Percentiles rank a stretch among this genome's conserved stretches.
These are phyloP conservation scores for Microdochium nivale DNA, from an alignment of 2,329 filamentous ascomycete genomes.

Conservation along the genomic window DNA sequence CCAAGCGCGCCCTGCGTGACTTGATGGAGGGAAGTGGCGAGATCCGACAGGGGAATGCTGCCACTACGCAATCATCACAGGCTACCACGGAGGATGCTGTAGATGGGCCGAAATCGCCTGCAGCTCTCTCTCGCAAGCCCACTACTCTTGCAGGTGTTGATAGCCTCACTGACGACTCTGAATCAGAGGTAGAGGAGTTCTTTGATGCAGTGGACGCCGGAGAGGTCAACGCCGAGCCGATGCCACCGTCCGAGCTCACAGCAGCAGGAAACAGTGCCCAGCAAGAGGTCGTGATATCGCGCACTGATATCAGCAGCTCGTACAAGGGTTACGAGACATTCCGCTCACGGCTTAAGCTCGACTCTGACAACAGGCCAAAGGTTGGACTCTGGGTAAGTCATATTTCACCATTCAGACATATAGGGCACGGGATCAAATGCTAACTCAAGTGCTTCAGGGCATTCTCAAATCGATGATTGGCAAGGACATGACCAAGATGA, in stretches of 20 bases:
- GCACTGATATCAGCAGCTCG: slow-evolving; percentile 61
- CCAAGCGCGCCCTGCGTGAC: slow-evolving; percentile 83
- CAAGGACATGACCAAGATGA: slow-evolving; percentile 99
- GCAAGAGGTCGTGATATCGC: slow-evolving; percentile 36
- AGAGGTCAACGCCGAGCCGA: slow-evolving; percentile 70
- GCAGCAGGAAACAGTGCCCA: slow-evolving; percentile 22
- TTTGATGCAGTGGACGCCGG: slow-evolving; percentile 95
- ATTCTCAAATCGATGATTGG: slow-evolving; percentile 99
- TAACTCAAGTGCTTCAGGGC: slow-evolving; percentile 47
- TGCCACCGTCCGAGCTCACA: slow-evolving; percentile 42
- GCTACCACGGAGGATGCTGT: slow-evolving; percentile 23
- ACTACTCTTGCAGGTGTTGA: slow-evolving; percentile 63
- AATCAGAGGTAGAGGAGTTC: slow-evolving; percentile 85
- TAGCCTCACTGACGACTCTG: slow-evolving; percentile 64
- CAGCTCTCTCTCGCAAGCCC: slow-evolving; percentile 43
- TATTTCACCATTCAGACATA: not conserved
- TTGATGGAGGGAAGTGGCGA: slow-evolving; percentile 54
- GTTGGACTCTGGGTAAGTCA: slow-evolving; percentile 85
- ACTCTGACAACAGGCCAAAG: slow-evolving; percentile 86
- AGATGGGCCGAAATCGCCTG: slow-evolving; percentile 29
- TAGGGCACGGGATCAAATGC: slow-evolving; percentile 1
- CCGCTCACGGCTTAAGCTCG: slow-evolving; percentile 72
- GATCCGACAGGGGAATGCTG: slow-evolving; percentile 24
- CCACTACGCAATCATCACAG: slow-evolving; percentile 18
- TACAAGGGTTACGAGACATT: slow-evolving; percentile 90